Evolutionary conservation across 1,284 basidiomycete genomes (phyloP).

Genomic region (Grifola frondosa): DNA sequence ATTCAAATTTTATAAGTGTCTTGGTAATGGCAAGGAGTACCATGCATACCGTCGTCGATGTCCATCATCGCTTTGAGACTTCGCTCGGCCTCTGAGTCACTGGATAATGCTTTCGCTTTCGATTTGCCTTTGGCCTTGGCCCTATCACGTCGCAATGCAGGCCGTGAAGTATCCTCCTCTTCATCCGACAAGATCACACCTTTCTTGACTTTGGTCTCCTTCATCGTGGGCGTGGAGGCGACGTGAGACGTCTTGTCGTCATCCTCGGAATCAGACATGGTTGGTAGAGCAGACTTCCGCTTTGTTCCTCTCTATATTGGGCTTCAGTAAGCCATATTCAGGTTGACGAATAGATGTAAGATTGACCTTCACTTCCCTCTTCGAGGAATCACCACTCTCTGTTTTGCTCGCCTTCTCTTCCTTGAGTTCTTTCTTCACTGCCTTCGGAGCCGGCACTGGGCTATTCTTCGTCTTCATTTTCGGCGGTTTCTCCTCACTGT

Average conservation of each 20-base stretch:
- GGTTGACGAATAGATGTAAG: neutral
- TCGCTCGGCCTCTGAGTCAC: constrained; percentile 34
- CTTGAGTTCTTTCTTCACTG: constrained; percentile 14
- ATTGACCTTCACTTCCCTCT: constrained; percentile 20
- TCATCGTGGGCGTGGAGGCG: constrained; percentile 1
- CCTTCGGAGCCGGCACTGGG: constrained; percentile 9
- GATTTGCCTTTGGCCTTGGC: constrained; percentile 28
- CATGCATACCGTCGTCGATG: constrained; percentile 61
- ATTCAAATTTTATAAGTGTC: neutral
- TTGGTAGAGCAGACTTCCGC: constrained; percentile 44
- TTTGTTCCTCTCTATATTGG: constrained; percentile 51
- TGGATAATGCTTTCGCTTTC: constrained; percentile 28
- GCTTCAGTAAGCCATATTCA: neutral
- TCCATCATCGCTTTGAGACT: constrained; percentile 71
- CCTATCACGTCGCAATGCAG: constrained; percentile 20
- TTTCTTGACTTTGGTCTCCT: constrained; percentile 37
- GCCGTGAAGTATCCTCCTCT: constrained; percentile 41
- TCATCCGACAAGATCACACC: constrained; percentile 58
- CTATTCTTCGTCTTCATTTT: constrained; percentile 20
- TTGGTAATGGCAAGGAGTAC: neutral
- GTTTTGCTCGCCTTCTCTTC: constrained; percentile 23
- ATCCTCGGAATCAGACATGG: constrained; percentile 20
- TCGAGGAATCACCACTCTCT: constrained; percentile 18
- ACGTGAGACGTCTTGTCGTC: constrained; percentile 17
- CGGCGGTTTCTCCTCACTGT: constrained; percentile 12